Evolutionary conservation across 495 filamentous ascomycete genomes (phyloP), one percentile per base, ranked within the genome.

Genomic region (Xylaria sp.): DNA sequence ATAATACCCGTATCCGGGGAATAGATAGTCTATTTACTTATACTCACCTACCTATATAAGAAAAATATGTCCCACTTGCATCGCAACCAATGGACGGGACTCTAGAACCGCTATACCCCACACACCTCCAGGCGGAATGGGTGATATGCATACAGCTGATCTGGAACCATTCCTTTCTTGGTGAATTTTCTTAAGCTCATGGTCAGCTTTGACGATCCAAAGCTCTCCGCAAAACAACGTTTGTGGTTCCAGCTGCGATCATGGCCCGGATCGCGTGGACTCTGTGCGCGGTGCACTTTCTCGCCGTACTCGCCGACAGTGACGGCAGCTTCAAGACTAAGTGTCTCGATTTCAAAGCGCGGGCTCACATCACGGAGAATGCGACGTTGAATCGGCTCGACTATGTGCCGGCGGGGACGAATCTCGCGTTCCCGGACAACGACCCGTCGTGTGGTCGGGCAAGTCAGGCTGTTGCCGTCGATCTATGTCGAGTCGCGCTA

Each of bases 401-500:
- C 31, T 44, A 53, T 86, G 82, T 89, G 2, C 69, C 81, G 5
- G 83, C 78, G 9, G 84, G 83, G 12, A 86, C 86, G 6, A 88
- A 84, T 40, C 73, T 89, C 26, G 78, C 80, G 7, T 72, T 89
- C 62, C 75, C 83, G 14, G 83, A 86, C 67, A 81, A 85, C 52
- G 79, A 83, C 52, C 67, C 83, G 6, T 82, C 78, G 17, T 90
- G 87, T 62, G 71, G 44, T 61, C 67, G 66, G n/a, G 58, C 81
- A 5, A 82, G 72, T 29, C 86, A 88, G 68, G 43, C 74, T 0
- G 83, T 89, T 12, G 72, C 77, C 1, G 78, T 79, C 1, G 84
- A 91, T 72, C 35, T 88, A 0, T 91, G 89, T 74, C 87, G 89
- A 17, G 75, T 90, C 41, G 84, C 85, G 19, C 83, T 91, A 74